Percentiles rank a stretch among this genome's conserved stretches.
Conservation (phyloP, 2,329 filamentous ascomycete species). For the Lasiodiplodia citricola region DNA sequence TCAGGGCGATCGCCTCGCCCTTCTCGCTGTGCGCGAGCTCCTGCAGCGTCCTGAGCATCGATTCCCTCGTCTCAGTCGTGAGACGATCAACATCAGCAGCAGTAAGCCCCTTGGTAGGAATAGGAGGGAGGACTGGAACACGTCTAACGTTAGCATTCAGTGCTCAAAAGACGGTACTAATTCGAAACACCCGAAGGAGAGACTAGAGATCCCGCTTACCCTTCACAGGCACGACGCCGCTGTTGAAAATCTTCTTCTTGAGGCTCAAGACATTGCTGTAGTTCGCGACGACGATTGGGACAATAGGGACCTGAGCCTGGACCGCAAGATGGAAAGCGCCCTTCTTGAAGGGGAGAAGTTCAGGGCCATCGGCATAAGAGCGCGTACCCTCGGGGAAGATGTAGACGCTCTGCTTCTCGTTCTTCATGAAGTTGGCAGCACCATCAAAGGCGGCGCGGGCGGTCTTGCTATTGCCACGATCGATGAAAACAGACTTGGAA, state of each 20-base stretch:
- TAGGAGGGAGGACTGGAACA: conserved; percentile 39
- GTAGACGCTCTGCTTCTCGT: conserved; percentile 71
- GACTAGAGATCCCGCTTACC: conserved; percentile 27
- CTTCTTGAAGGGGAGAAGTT: conserved; percentile 96
- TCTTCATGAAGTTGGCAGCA: conserved; percentile 79
- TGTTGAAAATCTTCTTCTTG: conserved; percentile 48
- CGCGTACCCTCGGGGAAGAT: conserved; percentile 94
- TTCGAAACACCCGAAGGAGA: not conserved
- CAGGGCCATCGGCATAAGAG: conserved; percentile 82
- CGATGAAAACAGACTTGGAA: conserved; percentile 92
- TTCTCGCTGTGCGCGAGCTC: conserved; percentile 37
- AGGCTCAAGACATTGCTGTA: conserved; percentile 55
- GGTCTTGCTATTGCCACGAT: conserved; percentile 81
- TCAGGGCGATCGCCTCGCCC: conserved; percentile 17
- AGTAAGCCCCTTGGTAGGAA: conserved; percentile 42
- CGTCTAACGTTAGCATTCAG: not conserved
- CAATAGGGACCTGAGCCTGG: conserved; percentile 89
- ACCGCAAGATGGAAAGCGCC: conserved; percentile 96
- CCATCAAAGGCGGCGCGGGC: conserved; percentile 85
- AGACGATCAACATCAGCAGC: conserved; percentile 43
- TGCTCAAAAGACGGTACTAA: not conserved
- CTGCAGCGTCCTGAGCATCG: conserved; percentile 45
- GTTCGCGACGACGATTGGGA: conserved; percentile 71
- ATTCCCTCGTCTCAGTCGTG: conserved; percentile 38
- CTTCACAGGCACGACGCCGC: conserved; percentile 61